Conservation (phyloP, 2,329 filamentous ascomycete species). For the Hypocrella siamensis region DNA sequence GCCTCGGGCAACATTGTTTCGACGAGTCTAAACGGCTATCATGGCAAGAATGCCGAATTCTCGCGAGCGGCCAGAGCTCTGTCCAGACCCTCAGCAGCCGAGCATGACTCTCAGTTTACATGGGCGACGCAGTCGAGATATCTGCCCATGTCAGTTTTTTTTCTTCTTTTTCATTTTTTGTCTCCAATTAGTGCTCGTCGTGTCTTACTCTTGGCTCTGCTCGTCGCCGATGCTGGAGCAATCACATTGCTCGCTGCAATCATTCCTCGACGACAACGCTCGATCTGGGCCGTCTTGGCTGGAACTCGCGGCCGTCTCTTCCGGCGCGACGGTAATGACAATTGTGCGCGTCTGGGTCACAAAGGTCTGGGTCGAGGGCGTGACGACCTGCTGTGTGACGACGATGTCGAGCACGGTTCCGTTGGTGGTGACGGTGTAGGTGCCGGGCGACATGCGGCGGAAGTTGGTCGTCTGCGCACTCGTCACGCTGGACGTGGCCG, state of each 20-base stretch:
- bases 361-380: conserved; percentile 1
- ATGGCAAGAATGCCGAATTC: too few relatives aligned
- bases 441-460: conserved; percentile 1
- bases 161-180: not conserved
- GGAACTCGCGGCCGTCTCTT: not conserved
- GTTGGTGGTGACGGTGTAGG: conserved; percentile 2
- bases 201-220: conserved; percentile 14
- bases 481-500: not conserved
- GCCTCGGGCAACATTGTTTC: too few relatives aligned
- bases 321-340: conserved; percentile 1
- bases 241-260: conserved; percentile 11
- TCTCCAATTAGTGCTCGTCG: not conserved
- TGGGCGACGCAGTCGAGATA: too few relatives aligned
- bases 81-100: too few relatives aligned
- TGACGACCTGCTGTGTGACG: conserved; percentile 1
- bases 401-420: conserved; percentile 2
- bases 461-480: too few relatives aligned
- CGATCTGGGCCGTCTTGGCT: too few relatives aligned
- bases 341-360: conserved; percentile 3
- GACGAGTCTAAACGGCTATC: too few relatives aligned
- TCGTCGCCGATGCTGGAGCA: conserved; percentile 12
- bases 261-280: too few relatives aligned
- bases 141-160: not conserved
- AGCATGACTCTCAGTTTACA: too few relatives aligned
- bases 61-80: too few relatives aligned